Evolutionary conservation across 768 basidiomycete genomes (phyloP), one percentile per base, ranked within the genome.

Genomic region (Rossbeevera mucosa): DNA sequence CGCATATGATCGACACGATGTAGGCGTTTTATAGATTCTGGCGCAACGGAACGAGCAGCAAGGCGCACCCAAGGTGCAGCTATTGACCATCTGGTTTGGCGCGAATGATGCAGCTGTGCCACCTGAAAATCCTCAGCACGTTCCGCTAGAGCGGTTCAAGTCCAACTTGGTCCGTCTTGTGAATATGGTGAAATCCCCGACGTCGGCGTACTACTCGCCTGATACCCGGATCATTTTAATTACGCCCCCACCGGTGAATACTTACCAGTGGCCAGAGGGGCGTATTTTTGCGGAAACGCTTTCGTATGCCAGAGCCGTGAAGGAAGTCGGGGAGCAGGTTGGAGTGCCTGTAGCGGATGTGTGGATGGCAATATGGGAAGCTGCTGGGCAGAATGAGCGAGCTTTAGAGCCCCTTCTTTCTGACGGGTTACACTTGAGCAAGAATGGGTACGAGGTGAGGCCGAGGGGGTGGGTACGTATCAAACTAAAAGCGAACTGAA

Each of bases 31-130:
- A 6, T 58, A 90, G 86, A 74, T 80, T 56, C 72, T 92, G 48
- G 80, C 83, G 13, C 80, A 75, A 53, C 74, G 69, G 57, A 60
- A 74, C 6, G 76, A 77, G 51, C 76, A 72, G 49, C 60, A 66
- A 20, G 69, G 76, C 47, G 72, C 74, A 31, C 84, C 87, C 7
- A 80, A 76, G 42, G 76, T 93, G 30, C 81, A 80, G 38, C 67
- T 94, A n/a, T 74, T 94, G 53, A 81, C 81, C 6, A 82, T 95
- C 62, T 96, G 91, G 91, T 89, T 90, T 54, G 93, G 93, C 44
- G 85, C 85, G 14, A 97, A 97, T 70, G 94, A 97, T 66, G 81
- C 94, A 38, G 5, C 18, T 6, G 81, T 80, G 58, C 74, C 89
- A 46, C 67, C 71, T 25, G 79, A 79, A 0, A 82, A 78, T 18